Evolutionary conservation across 208 protist species (phyloP).

Genomic region (Plasmodiophora brassicae): DNA sequence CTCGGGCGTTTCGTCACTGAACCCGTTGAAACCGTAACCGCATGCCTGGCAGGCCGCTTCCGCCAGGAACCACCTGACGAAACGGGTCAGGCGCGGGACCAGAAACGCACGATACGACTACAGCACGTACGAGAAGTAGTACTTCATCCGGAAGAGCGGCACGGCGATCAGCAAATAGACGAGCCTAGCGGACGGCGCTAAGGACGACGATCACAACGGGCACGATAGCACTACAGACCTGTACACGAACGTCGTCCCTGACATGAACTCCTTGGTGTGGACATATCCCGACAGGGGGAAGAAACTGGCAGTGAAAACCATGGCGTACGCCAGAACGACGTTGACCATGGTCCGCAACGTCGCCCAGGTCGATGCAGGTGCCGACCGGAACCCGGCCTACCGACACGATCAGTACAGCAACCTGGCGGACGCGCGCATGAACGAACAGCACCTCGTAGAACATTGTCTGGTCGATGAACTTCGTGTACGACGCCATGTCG

Average conservation of each 20-base stretch:
- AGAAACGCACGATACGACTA: neutral
- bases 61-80: neutral
- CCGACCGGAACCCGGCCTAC: neutral
- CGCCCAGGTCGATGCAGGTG: neutral
- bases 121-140: constrained; percentile 1
- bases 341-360: neutral
- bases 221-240: neutral
- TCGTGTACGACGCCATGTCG: neutral
- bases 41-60: constrained; percentile 5
- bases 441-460: constrained; percentile 9
- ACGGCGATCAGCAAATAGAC: neutral
- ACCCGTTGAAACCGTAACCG: constrained; percentile 2
- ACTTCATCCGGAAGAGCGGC: neutral
- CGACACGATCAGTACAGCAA: neutral
- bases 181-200: neutral
- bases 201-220: neutral
- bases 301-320: neutral
- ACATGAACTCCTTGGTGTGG: neutral
- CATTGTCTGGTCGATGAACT: constrained; percentile 16
- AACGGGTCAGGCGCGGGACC: no score
- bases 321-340: neutral
- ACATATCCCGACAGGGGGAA: neutral
- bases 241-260: neutral
- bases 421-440: neutral
- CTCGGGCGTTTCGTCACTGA: neutral